Base-by-base conservation (phyloP, 78 protist genomes). In the Pigoraptor vietnamica region DNA sequence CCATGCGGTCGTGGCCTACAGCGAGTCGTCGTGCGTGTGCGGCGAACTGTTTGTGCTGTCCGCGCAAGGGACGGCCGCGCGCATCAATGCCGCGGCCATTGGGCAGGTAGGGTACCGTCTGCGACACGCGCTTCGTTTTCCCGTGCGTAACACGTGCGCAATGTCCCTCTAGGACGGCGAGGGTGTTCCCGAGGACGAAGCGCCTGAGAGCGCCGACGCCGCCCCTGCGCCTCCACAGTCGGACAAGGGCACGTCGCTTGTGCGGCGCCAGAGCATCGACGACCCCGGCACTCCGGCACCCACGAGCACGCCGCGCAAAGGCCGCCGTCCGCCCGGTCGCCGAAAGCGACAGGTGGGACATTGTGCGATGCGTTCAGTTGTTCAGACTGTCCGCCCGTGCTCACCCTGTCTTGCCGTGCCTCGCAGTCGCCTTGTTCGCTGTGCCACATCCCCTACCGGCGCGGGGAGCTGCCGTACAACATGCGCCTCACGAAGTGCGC, bases 1-100 rank as follows among this genome's bases (percentile, higher is more conserved):
- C 82, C 81, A 48, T 89, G 89, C 82, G n/a, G 95, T 96, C n/a
- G 39, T 97, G 39, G 99, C 98, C 23, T 98, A 98, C 91, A 40
- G 91, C 0, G 99, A 98, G 48, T 40, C 90, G 23, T 37, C 94
- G 6, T 84, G 95, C 38, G 93, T 97, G 87, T 24, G 81, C 86
- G 90, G 55, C 23, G 90, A 95, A 81, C 89, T 94, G 35, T 92
- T 95, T 79, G 88, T 95, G 24, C 92, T 94, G 39, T 87, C 95
- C 79, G 97, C 96, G 0, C 39, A 87, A n/a, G 97, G 97, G 24
- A 88, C 40, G 91, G 90, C 87, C 87, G 35, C 24, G 67, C 67
- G 67, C 29, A 48, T 48, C 6, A 6, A 48, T 14, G 6, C 6
- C 67, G 67, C 29, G 29, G 67, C 67, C 67, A 48, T 48, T 48